Conservation (phyloP, 2,329 filamentous ascomycete species). For the Beauveria australis region DNA sequence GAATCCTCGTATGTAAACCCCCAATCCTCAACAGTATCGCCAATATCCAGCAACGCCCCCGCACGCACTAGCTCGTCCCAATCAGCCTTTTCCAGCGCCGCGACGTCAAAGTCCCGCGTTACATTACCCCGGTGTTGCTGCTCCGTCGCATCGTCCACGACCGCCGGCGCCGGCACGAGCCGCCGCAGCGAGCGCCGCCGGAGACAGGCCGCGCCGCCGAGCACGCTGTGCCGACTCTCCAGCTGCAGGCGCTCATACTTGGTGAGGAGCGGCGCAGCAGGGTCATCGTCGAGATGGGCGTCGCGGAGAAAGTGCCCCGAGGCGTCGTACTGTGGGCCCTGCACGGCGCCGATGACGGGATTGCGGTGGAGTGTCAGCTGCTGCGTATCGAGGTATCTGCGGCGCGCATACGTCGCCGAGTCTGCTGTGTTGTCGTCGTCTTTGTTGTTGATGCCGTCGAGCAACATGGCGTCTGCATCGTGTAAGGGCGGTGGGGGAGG, state of each 20-base stretch:
- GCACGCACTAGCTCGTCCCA: constrained; percentile 14
- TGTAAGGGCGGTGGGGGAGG: constrained; percentile 28
- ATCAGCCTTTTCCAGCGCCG: constrained; percentile 15
- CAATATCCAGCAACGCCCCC: constrained; percentile 22
- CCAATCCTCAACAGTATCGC: constrained; percentile 24
- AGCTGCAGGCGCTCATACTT: constrained; percentile 37
- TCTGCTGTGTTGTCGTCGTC: not conserved
- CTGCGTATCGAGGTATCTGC: constrained; percentile 26
- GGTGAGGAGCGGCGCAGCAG: constrained; percentile 35
- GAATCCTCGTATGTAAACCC: constrained; percentile 25
- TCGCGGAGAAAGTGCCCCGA: constrained; percentile 40
- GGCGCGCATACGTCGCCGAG: constrained; percentile 17
- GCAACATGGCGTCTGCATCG: constrained; percentile 8
- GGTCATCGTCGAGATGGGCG: constrained; percentile 38
- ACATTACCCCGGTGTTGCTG: constrained; percentile 20
- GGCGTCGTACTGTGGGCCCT: constrained; percentile 43
- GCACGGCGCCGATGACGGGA: constrained; percentile 44
- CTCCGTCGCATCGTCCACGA: not conserved
- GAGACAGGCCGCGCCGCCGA: constrained; percentile 15
- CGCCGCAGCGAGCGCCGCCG: not conserved
- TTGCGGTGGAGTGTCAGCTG: constrained; percentile 36
- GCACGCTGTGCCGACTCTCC: constrained; percentile 25
- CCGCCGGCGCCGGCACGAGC: not conserved
- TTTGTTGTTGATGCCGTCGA: constrained; percentile 12
- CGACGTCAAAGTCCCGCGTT: constrained; percentile 22